phyloP scores from a whole-genome alignment of 1,139 yeast species.

The Candida sp. region DNA sequence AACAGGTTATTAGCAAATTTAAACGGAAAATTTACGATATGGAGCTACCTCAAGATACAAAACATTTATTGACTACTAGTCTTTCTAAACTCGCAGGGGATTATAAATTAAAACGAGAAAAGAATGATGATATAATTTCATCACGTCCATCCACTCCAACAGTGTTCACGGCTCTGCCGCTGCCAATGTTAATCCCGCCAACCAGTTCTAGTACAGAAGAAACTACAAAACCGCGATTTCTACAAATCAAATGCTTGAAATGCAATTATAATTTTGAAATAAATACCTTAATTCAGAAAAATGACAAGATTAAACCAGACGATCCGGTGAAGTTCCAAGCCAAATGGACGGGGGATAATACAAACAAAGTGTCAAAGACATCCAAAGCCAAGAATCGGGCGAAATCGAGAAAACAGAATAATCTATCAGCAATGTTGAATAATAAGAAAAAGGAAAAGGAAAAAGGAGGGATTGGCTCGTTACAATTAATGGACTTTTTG shows the following conservation, averaged over 20 bases:
- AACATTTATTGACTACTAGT: background rate
- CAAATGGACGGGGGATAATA: conserved; percentile 6
- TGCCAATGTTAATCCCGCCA: background rate
- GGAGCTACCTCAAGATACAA: background rate
- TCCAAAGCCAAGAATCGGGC: conserved; percentile 20
- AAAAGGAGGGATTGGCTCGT: conserved; percentile 20
- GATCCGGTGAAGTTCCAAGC: conserved; percentile 5
- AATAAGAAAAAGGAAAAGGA: conserved; percentile 34
- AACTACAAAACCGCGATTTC: conserved; percentile 8
- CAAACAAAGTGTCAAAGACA: conserved; percentile 4
- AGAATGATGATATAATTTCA: background rate
- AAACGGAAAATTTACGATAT: background rate
- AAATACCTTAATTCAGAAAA: background rate
- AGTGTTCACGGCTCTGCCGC: background rate
- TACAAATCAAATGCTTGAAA: conserved; percentile 24
- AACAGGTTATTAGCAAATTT: background rate
- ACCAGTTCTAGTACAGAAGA: conserved; percentile 2
- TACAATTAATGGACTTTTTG: conserved; percentile 52
- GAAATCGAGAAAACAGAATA: conserved; percentile 30
- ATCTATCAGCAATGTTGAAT: conserved; percentile 34
- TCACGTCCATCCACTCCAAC: background rate
- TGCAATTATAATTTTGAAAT: conserved; percentile 15
- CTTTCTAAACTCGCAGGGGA: background rate
- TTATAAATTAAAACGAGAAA: background rate
- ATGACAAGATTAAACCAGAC: background rate